phyloP scores from a whole-genome alignment of 768 basidiomycete species.

The Suillus discolor region DNA sequence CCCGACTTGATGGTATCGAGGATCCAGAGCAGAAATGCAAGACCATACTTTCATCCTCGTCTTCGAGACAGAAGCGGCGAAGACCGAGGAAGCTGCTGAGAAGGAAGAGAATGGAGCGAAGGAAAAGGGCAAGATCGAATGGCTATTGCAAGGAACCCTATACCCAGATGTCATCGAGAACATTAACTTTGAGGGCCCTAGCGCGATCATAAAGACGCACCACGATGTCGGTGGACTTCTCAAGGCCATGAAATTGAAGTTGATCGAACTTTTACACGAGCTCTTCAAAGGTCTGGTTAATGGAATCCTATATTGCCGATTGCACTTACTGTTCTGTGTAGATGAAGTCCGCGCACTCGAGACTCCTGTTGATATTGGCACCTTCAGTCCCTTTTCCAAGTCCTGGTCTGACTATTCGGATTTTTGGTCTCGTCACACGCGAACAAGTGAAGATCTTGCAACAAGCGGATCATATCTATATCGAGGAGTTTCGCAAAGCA shows the following conservation, averaged over 20 bases:
- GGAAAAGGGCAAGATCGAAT: constrained; percentile 89
- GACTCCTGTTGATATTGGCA: constrained; percentile 89
- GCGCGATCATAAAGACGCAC: constrained; percentile 99
- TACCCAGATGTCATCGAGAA: constrained; percentile 99
- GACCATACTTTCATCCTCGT: constrained; percentile 99
- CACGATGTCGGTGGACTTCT: constrained; percentile 97
- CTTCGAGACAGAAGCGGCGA: constrained; percentile 92
- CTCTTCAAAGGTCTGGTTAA: constrained; percentile 86
- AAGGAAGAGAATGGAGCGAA: constrained; percentile 64
- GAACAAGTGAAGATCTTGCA: constrained; percentile 92
- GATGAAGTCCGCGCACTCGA: constrained; percentile 95
- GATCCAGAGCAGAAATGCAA: constrained; percentile 98
- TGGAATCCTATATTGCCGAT: background rate
- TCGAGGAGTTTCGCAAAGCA: constrained; percentile 95
- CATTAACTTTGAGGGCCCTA: constrained; percentile 98
- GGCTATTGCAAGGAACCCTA: constrained; percentile 95
- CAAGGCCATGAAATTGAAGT: constrained; percentile 97
- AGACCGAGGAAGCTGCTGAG: constrained; percentile 82
- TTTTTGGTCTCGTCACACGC: constrained; percentile 92
- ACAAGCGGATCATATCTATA: constrained; percentile 92
- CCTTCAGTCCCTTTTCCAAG: constrained; percentile 98
- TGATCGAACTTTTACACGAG: constrained; percentile 97
- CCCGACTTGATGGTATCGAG: constrained; percentile 85
- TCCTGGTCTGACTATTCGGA: constrained; percentile 96
- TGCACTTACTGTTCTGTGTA: constrained; percentile 31